These are phyloP conservation scores for Spiromastix sp. DNA, from an alignment of 2,329 filamentous ascomycete genomes.

Conservation along the genomic window DNA sequence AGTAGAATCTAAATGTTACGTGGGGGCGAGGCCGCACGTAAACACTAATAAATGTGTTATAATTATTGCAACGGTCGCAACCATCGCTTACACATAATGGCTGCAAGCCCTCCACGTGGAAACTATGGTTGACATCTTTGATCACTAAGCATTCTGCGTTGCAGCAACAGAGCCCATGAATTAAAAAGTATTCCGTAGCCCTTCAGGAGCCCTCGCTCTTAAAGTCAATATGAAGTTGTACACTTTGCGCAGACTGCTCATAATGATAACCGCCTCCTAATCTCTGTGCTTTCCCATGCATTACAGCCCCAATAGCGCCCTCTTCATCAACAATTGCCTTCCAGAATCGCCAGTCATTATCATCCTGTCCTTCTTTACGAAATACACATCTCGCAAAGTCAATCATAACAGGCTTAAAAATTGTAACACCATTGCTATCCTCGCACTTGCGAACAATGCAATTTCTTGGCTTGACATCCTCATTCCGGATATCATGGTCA, in stretches of 20 bases:
- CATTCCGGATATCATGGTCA: constrained; percentile 13
- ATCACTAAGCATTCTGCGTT: too few species aligned
- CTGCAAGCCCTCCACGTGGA: too few species aligned
- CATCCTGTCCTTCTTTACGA: constrained; percentile 9
- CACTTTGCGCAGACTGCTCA: constrained; percentile 8
- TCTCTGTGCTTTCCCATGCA: constrained; percentile 8
- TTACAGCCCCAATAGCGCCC: constrained; percentile 11
- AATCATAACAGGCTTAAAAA: constrained; percentile 10
- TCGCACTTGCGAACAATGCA: constrained; percentile 8
- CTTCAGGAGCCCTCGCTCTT: constrained; percentile 5
- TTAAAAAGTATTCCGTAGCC: too few species aligned
- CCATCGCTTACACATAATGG: too few species aligned
- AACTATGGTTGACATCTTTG: too few species aligned
- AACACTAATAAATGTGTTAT: too few species aligned
- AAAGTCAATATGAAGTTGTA: constrained; percentile 4
- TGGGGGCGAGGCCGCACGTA: too few species aligned
- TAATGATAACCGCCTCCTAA: constrained; percentile 13
- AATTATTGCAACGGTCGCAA: too few species aligned
- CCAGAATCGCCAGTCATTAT: constrained; percentile 8
- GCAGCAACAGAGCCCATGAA: too few species aligned
- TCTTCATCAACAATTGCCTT: constrained; percentile 14
- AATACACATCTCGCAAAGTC: constrained; percentile 11
- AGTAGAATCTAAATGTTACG: too few species aligned
- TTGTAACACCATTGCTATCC: not conserved
- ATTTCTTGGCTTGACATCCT: constrained; percentile 14